These are phyloP conservation scores for Pythium angustatum DNA, from an alignment of 352 stramenopile genomes.

Conservation along the genomic window DNA sequence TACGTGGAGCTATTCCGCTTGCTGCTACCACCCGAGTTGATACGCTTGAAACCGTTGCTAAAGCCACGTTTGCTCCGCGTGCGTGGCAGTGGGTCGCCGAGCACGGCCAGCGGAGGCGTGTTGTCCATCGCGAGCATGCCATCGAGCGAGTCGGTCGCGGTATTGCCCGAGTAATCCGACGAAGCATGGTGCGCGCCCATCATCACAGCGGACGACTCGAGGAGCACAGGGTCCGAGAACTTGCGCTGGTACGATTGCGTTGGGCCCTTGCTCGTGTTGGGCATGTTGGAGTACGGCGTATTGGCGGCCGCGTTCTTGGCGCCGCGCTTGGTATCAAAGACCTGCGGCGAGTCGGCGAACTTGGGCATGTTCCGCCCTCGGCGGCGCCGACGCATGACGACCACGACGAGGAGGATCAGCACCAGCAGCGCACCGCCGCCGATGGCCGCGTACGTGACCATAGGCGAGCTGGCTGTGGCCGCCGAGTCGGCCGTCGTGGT, in stretches of 20 bases:
- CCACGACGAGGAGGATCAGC: conserved; percentile 41
- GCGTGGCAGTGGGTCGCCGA: conserved; percentile 32
- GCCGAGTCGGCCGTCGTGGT: not conserved
- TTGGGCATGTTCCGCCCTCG: conserved; percentile 42
- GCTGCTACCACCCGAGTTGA: conserved; percentile 38
- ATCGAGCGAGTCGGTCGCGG: conserved; percentile 43
- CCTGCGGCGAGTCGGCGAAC: conserved; percentile 28
- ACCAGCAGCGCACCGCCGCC: conserved; percentile 48
- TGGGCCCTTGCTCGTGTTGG: conserved; percentile 51
- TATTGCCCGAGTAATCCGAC: conserved; percentile 33
- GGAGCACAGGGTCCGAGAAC: conserved; percentile 35
- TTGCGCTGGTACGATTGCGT: conserved; percentile 32
- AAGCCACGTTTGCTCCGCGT: conserved; percentile 27
- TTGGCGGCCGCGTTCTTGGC: conserved; percentile 28
- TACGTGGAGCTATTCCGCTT: conserved; percentile 20
- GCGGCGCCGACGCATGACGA: conserved; percentile 45
- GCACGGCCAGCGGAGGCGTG: conserved; percentile 43
- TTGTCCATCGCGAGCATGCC: conserved; percentile 57
- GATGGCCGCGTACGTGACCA: conserved; percentile 57
- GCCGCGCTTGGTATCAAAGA: conserved; percentile 39
- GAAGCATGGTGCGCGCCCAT: conserved; percentile 16
- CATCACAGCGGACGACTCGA: conserved; percentile 34
- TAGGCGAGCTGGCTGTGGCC: conserved; percentile 9
- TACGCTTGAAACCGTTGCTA: conserved; percentile 44
- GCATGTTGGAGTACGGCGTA: conserved; percentile 52